phyloP scores from a whole-genome alignment of 192 early-diverging fungal genomes.

The Oehlia diaphana region DNA sequence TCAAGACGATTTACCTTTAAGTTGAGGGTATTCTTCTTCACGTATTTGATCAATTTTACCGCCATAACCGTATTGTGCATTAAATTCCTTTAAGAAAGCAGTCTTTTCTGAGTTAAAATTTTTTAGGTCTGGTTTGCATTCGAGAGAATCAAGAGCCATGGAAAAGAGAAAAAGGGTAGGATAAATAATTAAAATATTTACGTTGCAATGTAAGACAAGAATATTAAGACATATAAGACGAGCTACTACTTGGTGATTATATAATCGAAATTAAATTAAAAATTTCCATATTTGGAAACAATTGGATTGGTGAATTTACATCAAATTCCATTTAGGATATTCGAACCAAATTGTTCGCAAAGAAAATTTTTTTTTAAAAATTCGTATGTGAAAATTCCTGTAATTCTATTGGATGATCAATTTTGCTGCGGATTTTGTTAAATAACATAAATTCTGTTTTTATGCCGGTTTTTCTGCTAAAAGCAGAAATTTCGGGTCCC shows the following conservation, averaged over 20 bases:
- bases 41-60: conserved; percentile 26
- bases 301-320: too few species aligned
- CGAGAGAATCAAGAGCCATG: not conserved
- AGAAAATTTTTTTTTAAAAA: too few species aligned
- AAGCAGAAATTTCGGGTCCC: not conserved
- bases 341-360: too few species aligned
- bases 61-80: conserved; percentile 15
- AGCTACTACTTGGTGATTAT: too few species aligned
- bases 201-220: too few species aligned
- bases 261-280: too few species aligned
- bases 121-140: not conserved
- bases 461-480: not conserved
- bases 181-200: not conserved
- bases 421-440: not conserved
- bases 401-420: not conserved
- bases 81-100: conserved; percentile 27
- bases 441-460: not conserved
- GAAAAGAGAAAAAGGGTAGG: too few species aligned
- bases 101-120: not conserved
- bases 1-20: conserved; percentile 16
- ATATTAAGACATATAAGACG: too few species aligned
- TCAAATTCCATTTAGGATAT: too few species aligned
- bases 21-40: conserved; percentile 26
- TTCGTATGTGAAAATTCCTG: too few species aligned
- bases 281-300: too few species aligned